These are phyloP conservation scores for Aspergillus versicolor DNA, from an alignment of 2,329 filamentous ascomycete species.

Conservation along the genomic window DNA sequence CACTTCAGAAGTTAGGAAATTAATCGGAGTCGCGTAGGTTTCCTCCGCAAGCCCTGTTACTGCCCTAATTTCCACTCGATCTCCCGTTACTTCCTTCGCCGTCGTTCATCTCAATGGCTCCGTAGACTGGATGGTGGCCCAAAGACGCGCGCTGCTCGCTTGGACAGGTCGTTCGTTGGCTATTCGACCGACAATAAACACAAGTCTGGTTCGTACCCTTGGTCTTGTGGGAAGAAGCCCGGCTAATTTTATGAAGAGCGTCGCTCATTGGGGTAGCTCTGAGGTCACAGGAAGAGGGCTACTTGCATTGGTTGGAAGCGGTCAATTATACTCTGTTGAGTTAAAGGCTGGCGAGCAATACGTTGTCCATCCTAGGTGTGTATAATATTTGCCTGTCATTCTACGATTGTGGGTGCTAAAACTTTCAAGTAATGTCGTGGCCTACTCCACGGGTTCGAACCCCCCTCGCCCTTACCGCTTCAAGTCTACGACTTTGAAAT, in stretches of 20 bases:
- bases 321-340: constrained; percentile 84
- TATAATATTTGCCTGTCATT: not conserved
- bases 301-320: constrained; percentile 78
- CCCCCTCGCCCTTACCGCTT: constrained; percentile 84
- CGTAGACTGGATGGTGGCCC: constrained; percentile 90
- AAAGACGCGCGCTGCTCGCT: constrained; percentile 84
- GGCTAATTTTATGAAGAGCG: constrained; percentile 52
- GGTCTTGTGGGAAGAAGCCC: not conserved
- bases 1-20: not conserved
- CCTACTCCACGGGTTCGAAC: constrained; percentile 75
- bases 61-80: constrained; percentile 83
- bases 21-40: constrained; percentile 52
- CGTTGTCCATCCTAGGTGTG: constrained; percentile 74
- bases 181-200: constrained; percentile 73
- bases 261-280: constrained; percentile 90
- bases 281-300: constrained; percentile 84
- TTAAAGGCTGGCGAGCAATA: constrained; percentile 84
- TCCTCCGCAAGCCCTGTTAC: constrained; percentile 85
- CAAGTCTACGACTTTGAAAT: constrained; percentile 69
- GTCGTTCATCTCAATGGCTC: constrained; percentile 89
- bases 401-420: not conserved
- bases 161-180: constrained; percentile 90
- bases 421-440: constrained; percentile 71
- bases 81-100: constrained; percentile 80
- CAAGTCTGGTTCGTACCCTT: constrained; percentile 56